Evolutionary conservation across 176 grass and related monocot genomes (phyloP).

Genomic region (Carex littledalei): DNA sequence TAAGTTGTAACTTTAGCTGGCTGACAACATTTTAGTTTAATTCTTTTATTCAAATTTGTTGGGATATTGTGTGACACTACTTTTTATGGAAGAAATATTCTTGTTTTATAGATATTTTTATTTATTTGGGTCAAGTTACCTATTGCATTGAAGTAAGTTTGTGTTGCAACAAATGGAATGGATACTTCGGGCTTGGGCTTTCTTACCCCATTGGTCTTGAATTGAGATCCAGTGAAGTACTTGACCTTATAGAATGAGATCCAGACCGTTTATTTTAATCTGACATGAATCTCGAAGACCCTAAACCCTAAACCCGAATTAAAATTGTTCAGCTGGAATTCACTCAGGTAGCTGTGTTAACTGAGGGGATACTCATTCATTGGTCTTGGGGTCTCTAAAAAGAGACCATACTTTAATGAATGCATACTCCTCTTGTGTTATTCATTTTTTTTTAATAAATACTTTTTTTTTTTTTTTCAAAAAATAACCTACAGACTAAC

Average conservation of each 20-base stretch:
- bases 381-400: not conserved
- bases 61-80: not conserved
- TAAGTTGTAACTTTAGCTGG: not conserved
- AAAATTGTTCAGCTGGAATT: no score
- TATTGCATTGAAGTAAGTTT: not conserved
- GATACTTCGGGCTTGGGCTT: not conserved
- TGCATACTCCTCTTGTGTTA: not conserved
- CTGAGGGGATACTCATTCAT: not conserved
- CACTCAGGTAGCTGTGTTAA: no score
- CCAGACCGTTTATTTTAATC: no score
- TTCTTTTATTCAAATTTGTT: conserved; percentile 9
- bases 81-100: not conserved
- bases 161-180: not conserved
- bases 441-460: not conserved
- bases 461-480: not conserved
- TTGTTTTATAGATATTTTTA: not conserved
- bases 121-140: not conserved
- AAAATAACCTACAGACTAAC: not conserved
- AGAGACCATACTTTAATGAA: not conserved
- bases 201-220: not conserved
- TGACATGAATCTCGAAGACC: no score
- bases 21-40: not conserved
- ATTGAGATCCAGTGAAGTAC: no score
- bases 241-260: no score
- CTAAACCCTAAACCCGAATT: no score